Base-by-base conservation (phyloP, 2,329 filamentous ascomycete genomes). In the Talaromyces sp. region DNA sequence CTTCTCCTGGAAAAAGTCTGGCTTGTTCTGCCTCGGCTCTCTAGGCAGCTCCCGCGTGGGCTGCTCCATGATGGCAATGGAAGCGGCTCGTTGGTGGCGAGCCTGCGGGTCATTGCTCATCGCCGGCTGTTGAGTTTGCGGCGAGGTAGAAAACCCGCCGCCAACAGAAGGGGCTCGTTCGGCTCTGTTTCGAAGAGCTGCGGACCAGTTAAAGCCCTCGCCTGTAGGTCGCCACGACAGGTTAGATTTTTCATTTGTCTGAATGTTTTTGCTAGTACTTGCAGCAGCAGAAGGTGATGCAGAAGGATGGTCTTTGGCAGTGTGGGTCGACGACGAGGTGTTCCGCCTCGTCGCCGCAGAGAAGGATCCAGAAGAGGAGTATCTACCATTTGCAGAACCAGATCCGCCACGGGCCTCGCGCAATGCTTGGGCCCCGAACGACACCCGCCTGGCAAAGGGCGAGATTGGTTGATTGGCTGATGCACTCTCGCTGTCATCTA, bases 201-300 rank as follows among this genome's bases (percentile, higher is more conserved):
- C 94, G 74, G 92, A 91, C 90, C 94, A 96, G 80, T 96, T 96
- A 85, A 96, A 96, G 76, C 91, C 91, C 84, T 95, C 92, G 83
- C 91, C 90, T 93, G 86, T 79, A 66, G 65, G 67, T 69, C 72
- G 74, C 68, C 74, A 73, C 72, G 78, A 80, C 64, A 66, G 57
- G 74, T 78, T 76, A 78, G 76, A 77, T 70, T 65, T 75, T 68
- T 74, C 71, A 67, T 74, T 74, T 68, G 72, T 67, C 65, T 69
- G 64, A 67, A 68, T 67, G 64, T 65, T 67, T 66, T 71, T 70
- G 64, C 67, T 65, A 68, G 69, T 74, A 76, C 72, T 75, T 76
- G 75, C 70, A 72, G 66, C 67, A 65, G 65, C 73, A 76, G 73
- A 75, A 75, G 75, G 70, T 71, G 65, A 67, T 65, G 66, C 66